A percentile compares a stretch with the other conserved stretches of the same genome.
Conservation (phyloP, 1,284 basidiomycete genomes). For the Kwoniella shivajii region DNA sequence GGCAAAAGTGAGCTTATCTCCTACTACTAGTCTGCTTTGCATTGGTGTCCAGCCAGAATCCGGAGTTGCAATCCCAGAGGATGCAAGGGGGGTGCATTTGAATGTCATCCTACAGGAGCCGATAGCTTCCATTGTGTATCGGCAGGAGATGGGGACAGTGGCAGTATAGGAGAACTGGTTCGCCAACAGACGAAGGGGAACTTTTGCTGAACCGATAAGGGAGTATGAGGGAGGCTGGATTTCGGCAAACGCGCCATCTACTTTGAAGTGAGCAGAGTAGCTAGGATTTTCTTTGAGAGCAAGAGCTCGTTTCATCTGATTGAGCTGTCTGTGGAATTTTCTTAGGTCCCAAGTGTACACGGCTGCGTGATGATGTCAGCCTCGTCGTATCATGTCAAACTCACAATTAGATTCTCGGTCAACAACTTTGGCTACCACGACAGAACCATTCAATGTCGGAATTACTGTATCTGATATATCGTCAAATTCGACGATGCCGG, state of each 20-base stretch:
- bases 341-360: constrained; percentile 90
- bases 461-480: constrained; percentile 81
- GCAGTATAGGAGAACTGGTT: constrained; percentile 74
- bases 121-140: constrained; percentile 89
- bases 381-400: too few species aligned
- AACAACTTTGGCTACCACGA: constrained; percentile 85
- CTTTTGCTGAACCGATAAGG: constrained; percentile 82
- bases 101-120: constrained; percentile 76
- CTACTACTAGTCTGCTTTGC: constrained; percentile 65
- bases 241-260: constrained; percentile 90
- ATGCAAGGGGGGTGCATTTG: constrained; percentile 44
- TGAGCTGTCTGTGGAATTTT: constrained; percentile 81
- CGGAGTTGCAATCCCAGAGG: constrained; percentile 43
- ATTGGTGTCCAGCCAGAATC: constrained; percentile 55
- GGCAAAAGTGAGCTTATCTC: constrained; percentile 78
- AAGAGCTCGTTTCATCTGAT: constrained; percentile 90
- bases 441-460: constrained; percentile 68
- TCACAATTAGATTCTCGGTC: constrained; percentile 72
- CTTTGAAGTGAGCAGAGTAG: constrained; percentile 89
- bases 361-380: constrained; percentile 54
- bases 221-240: constrained; percentile 80
- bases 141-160: constrained; percentile 82
- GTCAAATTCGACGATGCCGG: constrained; percentile 86
- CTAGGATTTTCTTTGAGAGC: constrained; percentile 90
- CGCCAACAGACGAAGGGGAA: constrained; percentile 79